Evolutionary conservation across 1,284 basidiomycete genomes (phyloP), one percentile per base, ranked within the genome.

Genomic region (Microbotryum saponariae): DNA sequence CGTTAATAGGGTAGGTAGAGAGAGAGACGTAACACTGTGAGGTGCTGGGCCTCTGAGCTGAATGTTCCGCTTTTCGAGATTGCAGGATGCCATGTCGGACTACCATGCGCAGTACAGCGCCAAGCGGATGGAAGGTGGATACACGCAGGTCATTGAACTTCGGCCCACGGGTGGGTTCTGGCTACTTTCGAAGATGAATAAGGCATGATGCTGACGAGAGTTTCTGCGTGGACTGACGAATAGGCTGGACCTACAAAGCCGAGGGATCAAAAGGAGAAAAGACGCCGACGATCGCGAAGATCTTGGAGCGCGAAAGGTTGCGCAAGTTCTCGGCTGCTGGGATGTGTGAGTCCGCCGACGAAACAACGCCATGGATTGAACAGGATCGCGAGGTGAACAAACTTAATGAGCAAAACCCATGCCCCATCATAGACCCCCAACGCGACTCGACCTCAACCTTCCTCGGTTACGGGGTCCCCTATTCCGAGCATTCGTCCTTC

Each of bases 401-500:
- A n/a, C n/a, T n/a, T 42, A 5, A 42, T 18, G 37, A 18, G 37
- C 12, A 4, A 42, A 3, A 4, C 12, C 12, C 14, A 6, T 31
- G 31, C 31, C 37, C 37, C 37, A 16, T 4, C 37, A 29, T 55
- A 68, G 67, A 71, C 9, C 71, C 71, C 3, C 68, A 70, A 25
- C 65, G 70, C 20, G 72, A 72, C 52, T 72, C 71, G 58, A 73
- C 72, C 2, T 64, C 63, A 7, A 59, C 60, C 18, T 63, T 61
- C 20, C 59, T 71, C 51, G 66, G 62, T 4, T 71, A 73, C 61
- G 73, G 90, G 37, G 89, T 97, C 18, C 94, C 94, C 5, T 97
- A 97, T 74, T 94, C 90, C 4, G 93, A 97, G 74, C 93, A 98
- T 74, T 93, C 89, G 55, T 91, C 88, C 44, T 96, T 96, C 76